Evolutionary conservation across 2,329 filamentous ascomycete genomes (phyloP), one percentile per base, ranked within the genome.

Genomic region (Alternaria sp.): DNA sequence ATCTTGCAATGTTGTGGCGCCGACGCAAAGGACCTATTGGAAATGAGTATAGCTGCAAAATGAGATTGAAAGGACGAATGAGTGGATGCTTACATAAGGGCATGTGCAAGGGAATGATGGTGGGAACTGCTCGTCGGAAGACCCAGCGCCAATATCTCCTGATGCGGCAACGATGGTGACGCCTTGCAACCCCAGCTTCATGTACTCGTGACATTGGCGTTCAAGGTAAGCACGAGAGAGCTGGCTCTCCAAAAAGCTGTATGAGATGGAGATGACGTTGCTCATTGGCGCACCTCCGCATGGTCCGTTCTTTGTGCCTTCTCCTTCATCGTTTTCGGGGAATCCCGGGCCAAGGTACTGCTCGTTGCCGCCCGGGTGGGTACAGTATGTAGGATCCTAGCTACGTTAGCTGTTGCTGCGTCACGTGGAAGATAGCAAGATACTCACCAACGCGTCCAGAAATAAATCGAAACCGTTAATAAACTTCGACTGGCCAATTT

Each of bases 91-190:
- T 4, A 91, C 85, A 76, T 86, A 91, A 0, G 89, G 89, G 66
- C 89, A 92, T 2, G 85, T 85, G 0, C 85, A 85, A 0, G 89
- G 89, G 75, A 91, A 91, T 2, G 83, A 85, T 1, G 88, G 84
- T 26, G 88, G 81, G 67, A 89, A 87, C 1, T 52, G 46, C 8
- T 52, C 63, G 7, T 61, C 65, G 2, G 60, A 65, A 55, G 63
- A 63, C 17, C 58, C 67, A 6, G 67, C 67, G 36, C 69, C 67
- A 26, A 54, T 81, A 68, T 85, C 84, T 11, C 84, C 83, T 4
- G 81, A 84, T 4, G 83, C 83, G 64, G 85, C 82, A 65, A 86
- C 72, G 19, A 85, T 75, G 5, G 81, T 83, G 3, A 84, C 81
- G 23, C 84, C 84, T 53, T 71, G 67, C 21, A 70, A 36, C 4